Conservation (phyloP, 2,329 filamentous ascomycete species). For the Neonectria faginata region DNA sequence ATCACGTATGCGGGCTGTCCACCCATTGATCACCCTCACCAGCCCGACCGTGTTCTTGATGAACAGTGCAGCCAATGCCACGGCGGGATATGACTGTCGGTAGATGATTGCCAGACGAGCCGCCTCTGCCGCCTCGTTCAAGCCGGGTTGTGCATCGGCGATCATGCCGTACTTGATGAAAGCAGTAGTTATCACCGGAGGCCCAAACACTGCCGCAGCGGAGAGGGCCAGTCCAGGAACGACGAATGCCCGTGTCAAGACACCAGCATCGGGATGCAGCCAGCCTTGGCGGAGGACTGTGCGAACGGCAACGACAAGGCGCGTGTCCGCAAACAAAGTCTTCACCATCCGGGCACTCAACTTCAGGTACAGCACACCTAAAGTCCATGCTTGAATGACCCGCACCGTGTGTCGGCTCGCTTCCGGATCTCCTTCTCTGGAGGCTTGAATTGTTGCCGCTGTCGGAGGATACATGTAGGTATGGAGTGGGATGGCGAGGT, state of each 20-base stretch:
- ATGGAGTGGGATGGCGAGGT: slow-evolving; percentile 87
- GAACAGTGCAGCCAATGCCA: slow-evolving; percentile 62
- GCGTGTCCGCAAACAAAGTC: slow-evolving; percentile 74
- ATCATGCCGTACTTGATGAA: slow-evolving; percentile 46
- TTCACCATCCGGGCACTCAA: slow-evolving; percentile 78
- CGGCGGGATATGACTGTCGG: slow-evolving; percentile 77
- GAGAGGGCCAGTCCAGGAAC: slow-evolving; percentile 77
- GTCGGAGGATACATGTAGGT: slow-evolving; percentile 72
- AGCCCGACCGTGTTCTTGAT: slow-evolving; percentile 61
- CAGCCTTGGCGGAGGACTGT: slow-evolving; percentile 81
- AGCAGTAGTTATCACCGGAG: slow-evolving; percentile 66
- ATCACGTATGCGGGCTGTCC: slow-evolving; percentile 86
- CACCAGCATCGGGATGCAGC: slow-evolving; percentile 78
- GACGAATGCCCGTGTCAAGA: slow-evolving; percentile 90
- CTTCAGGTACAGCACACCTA: slow-evolving; percentile 91
- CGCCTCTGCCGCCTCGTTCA: slow-evolving; percentile 42
- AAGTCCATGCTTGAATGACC: slow-evolving; percentile 92
- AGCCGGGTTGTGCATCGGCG: slow-evolving; percentile 32
- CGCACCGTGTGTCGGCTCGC: slow-evolving; percentile 76
- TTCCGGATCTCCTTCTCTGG: slow-evolving; percentile 40
- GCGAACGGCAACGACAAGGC: slow-evolving; percentile 78
- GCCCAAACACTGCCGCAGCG: slow-evolving; percentile 70
- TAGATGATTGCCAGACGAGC: slow-evolving; percentile 56
- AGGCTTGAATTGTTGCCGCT: slow-evolving; percentile 45
- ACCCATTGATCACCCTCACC: slow-evolving; percentile 74